These are phyloP conservation scores for Capsicum pubescens DNA, from an alignment of 257 asterid genomes.

Conservation along the genomic window DNA sequence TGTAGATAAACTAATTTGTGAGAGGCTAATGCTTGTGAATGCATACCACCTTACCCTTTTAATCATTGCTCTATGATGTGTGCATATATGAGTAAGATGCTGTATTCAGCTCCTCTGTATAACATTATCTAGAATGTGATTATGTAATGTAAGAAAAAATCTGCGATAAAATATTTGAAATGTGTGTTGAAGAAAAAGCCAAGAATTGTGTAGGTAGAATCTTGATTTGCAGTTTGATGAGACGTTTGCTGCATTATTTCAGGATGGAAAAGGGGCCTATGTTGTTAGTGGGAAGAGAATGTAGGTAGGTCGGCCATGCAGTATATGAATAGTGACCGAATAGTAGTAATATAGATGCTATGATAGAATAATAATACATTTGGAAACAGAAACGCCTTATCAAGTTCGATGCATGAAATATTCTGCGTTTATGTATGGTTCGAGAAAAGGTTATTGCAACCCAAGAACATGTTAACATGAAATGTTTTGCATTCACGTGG, in stretches of 20 bases:
- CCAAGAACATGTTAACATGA: background rate
- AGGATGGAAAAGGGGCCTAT: background rate
- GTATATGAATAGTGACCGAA: background rate
- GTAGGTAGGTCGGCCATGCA: constrained; percentile 25
- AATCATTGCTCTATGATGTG: background rate
- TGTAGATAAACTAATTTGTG: background rate
- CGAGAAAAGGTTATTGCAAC: background rate
- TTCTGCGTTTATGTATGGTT: background rate
- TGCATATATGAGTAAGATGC: background rate
- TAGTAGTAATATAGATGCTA: background rate
- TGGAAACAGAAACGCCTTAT: background rate
- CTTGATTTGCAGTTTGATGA: constrained; percentile 4
- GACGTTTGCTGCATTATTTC: constrained; percentile 23
- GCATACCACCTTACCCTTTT: background rate
- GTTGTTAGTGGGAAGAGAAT: constrained; percentile 4
- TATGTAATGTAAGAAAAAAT: background rate
- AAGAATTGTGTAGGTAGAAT: background rate
- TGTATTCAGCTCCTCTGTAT: background rate
- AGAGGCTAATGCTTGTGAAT: background rate
- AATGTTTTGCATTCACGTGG: no score
- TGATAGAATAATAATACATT: background rate
- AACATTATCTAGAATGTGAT: background rate
- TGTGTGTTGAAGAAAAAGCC: background rate
- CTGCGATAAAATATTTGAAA: background rate
- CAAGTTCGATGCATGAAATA: background rate